Evolutionary conservation across 805 yeast genomes (phyloP).

Genomic region (Ogataea nonfermentans): DNA sequence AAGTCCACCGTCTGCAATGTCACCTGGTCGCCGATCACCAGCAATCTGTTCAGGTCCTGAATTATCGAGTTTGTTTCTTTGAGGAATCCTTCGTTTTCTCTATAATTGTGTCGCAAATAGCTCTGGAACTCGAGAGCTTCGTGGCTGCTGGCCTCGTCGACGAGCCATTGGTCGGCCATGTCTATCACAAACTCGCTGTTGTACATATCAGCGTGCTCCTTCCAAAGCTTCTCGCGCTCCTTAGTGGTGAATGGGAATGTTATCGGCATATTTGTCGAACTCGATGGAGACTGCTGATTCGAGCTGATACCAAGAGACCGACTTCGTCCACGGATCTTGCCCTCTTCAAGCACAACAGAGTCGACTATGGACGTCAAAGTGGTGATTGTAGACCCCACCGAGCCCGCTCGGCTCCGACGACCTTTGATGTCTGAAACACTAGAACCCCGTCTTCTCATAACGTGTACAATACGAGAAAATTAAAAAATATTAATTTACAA

Average conservation of each 20-base stretch:
- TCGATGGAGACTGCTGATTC: neutral
- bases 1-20: constrained; percentile 62
- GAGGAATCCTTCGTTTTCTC: constrained; percentile 39
- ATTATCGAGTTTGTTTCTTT: constrained; percentile 46
- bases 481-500: constrained; percentile 2
- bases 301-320: neutral
- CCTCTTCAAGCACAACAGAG: neutral
- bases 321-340: neutral
- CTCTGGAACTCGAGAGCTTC: constrained; percentile 37
- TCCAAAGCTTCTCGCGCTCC: constrained; percentile 38
- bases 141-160: constrained; percentile 39
- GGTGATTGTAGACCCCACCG: constrained; percentile 43
- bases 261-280: neutral
- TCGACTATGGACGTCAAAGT: neutral
- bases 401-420: constrained; percentile 49
- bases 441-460: constrained; percentile 25
- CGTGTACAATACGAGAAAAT: constrained; percentile 13
- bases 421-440: constrained; percentile 23
- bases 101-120: constrained; percentile 27
- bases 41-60: constrained; percentile 45
- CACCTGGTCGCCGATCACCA: constrained; percentile 55
- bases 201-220: constrained; percentile 37
- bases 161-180: constrained; percentile 38
- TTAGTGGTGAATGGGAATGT: constrained; percentile 38
- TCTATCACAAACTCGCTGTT: constrained; percentile 42